Evolutionary conservation across 768 basidiomycete genomes (phyloP).

Genomic region (Lactarius hengduanensis): DNA sequence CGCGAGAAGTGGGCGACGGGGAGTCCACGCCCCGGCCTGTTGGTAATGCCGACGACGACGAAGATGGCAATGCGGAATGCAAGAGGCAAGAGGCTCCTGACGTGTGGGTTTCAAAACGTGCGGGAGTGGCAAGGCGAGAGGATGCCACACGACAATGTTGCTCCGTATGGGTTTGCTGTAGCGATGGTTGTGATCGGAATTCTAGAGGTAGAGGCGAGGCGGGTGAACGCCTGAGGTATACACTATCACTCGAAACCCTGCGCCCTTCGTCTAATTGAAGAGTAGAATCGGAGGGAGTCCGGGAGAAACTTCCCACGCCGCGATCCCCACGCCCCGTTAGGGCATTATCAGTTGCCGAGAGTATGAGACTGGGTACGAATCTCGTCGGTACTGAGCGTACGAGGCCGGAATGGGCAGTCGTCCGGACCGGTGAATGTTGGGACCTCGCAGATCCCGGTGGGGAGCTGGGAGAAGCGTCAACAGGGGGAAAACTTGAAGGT

Average conservation of each 20-base stretch:
- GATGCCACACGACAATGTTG: constrained; percentile 5
- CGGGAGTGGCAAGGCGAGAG: constrained; percentile 26
- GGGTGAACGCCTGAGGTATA: constrained; percentile 9
- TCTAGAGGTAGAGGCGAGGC: constrained; percentile 21
- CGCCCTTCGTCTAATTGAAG: constrained; percentile 21
- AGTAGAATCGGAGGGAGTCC: constrained; percentile 22
- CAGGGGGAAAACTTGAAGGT: constrained; percentile 13
- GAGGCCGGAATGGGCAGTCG: constrained; percentile 12
- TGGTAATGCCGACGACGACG: too few species aligned
- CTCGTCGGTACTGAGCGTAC: constrained; percentile 9
- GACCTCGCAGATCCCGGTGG: constrained; percentile 21
- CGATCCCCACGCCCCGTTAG: constrained; percentile 13
- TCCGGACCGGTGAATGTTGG: constrained; percentile 22
- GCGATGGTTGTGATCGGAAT: neutral
- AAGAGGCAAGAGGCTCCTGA: constrained; percentile 13
- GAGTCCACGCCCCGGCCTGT: too few species aligned
- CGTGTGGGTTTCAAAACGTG: constrained; percentile 17
- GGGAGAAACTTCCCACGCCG: constrained; percentile 7
- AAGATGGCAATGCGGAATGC: constrained; percentile 16
- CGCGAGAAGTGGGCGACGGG: constrained; percentile 33
- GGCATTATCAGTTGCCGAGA: constrained; percentile 21
- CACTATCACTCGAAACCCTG: constrained; percentile 24
- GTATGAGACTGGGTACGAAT: constrained; percentile 22
- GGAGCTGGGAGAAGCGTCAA: constrained; percentile 22
- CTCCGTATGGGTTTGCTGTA: constrained; percentile 15